Percentiles rank a stretch among this genome's conserved stretches.
These are phyloP conservation scores for Orbilia ellipsospora DNA, from an alignment of 2,329 filamentous ascomycete species.

Conservation along the genomic window DNA sequence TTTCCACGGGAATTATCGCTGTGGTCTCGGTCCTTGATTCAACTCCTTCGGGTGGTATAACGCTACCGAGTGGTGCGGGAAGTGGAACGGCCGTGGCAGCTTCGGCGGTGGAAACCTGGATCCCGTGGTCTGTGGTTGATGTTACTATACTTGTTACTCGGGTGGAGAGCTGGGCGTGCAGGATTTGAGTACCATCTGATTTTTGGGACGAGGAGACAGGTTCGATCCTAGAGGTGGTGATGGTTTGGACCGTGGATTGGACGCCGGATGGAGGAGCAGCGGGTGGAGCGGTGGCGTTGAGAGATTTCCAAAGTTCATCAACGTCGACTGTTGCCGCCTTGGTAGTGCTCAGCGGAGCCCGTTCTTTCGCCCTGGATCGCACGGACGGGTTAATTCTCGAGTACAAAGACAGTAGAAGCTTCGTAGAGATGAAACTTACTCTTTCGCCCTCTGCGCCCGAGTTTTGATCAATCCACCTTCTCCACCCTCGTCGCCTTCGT, in stretches of 20 bases:
- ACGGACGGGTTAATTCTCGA: conserved; percentile 38
- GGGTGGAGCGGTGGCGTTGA: conserved; percentile 63
- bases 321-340: conserved; percentile 77
- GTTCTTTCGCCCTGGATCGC: conserved; percentile 68
- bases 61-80: conserved; percentile 4
- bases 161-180: conserved; percentile 46
- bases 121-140: conserved; percentile 47
- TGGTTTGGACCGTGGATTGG: conserved; percentile 54
- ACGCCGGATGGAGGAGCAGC: background rate
- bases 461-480: conserved; percentile 76
- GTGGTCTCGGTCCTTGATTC: conserved; percentile 43
- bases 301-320: conserved; percentile 73
- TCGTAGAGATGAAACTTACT: conserved; percentile 65
- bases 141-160: conserved; percentile 55
- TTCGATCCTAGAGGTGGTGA: conserved; percentile 55
- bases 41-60: conserved; percentile 35
- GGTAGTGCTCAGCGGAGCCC: conserved; percentile 66
- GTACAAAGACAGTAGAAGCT: background rate
- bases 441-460: conserved; percentile 74
- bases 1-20: conserved; percentile 32
- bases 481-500: conserved; percentile 62
- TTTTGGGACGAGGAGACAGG: conserved; percentile 23
- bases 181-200: conserved; percentile 50
- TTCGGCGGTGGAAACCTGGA: conserved; percentile 38
- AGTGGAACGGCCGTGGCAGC: conserved; percentile 42